These are phyloP conservation scores for Saraca asoca DNA, from an alignment of 331 rosid species.

Conservation along the genomic window DNA sequence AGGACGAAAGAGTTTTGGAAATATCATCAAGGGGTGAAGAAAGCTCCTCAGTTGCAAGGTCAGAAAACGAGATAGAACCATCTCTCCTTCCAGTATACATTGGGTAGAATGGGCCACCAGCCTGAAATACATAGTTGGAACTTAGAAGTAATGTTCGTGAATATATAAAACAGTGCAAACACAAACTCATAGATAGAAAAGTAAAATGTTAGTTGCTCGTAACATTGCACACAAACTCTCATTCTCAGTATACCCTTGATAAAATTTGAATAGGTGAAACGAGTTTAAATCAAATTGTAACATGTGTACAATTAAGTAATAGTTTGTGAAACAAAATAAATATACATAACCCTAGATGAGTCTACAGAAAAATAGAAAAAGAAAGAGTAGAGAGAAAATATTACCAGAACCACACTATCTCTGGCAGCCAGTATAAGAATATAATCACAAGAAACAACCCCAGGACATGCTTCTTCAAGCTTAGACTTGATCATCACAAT, in stretches of 20 bases:
- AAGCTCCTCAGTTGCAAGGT: constrained; percentile 43
- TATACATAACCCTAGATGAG: no score
- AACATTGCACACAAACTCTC: no score
- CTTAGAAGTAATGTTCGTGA: not conserved
- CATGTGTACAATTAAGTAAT: no score
- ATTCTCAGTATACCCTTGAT: no score
- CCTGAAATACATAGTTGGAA: constrained; percentile 30
- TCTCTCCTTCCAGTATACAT: constrained; percentile 43
- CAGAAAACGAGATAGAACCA: constrained; percentile 33
- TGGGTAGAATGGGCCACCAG: constrained; percentile 47
- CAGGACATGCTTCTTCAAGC: constrained; percentile 46
- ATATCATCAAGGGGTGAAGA: constrained; percentile 41
- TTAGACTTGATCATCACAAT: constrained; percentile 26
- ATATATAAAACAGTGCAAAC: not conserved
- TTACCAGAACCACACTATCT: constrained; percentile 42
- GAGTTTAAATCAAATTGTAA: no score
- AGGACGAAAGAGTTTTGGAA: constrained; percentile 29
- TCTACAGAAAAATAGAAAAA: not conserved
- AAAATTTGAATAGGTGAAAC: no score
- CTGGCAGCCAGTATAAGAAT: constrained; percentile 50
- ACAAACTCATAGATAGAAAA: no score
- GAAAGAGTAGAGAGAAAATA: not conserved
- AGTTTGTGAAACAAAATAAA: no score
- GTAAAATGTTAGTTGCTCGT: no score
- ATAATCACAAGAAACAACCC: constrained; percentile 46